These are phyloP conservation scores for Arthroderma uncinatum DNA, from an alignment of 2,329 filamentous ascomycete species.

Conservation along the genomic window DNA sequence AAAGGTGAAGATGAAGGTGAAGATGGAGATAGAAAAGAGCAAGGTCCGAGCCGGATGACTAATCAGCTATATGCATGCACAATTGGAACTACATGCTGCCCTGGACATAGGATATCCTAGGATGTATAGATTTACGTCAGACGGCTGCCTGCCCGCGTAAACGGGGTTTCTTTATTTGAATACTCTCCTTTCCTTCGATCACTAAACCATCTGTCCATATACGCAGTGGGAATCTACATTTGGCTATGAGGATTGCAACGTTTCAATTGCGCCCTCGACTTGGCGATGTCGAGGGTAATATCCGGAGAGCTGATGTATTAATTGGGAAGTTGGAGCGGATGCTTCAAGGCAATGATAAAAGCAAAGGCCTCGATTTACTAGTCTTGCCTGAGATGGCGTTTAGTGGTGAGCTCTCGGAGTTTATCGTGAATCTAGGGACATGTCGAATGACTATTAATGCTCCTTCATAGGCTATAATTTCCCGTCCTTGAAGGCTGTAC, in stretches of 20 bases:
- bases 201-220: neutral
- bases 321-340: slow-evolving; percentile 27
- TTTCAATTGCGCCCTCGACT: slow-evolving; percentile 36
- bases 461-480: slow-evolving; percentile 51
- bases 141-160: too few relatives aligned
- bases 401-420: slow-evolving; percentile 35
- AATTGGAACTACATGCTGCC: too few relatives aligned
- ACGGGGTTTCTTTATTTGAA: too few relatives aligned
- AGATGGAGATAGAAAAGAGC: too few relatives aligned
- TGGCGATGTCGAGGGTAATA: slow-evolving; percentile 37
- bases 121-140: too few relatives aligned
- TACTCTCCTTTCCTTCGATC: neutral
- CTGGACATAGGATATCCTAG: too few relatives aligned
- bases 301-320: slow-evolving; percentile 33
- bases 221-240: too few relatives aligned
- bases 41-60: too few relatives aligned
- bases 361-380: slow-evolving; percentile 41
- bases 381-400: slow-evolving; percentile 54
- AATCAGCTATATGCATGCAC: too few relatives aligned
- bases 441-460: neutral
- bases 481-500: slow-evolving; percentile 45
- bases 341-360: slow-evolving; percentile 14
- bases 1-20: too few relatives aligned
- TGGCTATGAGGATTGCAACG: slow-evolving; percentile 37
- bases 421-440: neutral